phyloP scores from a whole-genome alignment of 495 filamentous ascomycete species.

The Paragyromitra xinjiangensis region DNA sequence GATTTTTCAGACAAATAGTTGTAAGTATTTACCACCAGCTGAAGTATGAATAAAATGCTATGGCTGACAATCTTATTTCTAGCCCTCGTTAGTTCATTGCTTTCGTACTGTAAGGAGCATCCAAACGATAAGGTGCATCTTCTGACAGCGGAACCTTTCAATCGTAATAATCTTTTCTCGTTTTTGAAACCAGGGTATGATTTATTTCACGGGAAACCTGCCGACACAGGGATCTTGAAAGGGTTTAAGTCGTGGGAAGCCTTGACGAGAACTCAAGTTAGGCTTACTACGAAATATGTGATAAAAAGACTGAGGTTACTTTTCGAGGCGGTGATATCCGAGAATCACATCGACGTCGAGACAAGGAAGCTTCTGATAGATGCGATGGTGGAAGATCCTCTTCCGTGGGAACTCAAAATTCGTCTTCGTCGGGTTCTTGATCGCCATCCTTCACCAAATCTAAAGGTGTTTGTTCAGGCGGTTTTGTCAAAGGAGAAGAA shows the following conservation, averaged over 20 bases:
- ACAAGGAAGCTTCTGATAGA: background rate
- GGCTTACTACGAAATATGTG: background rate
- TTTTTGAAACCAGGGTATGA: slow-evolving; percentile 4
- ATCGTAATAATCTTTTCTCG: background rate
- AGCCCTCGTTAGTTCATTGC: slow-evolving; percentile 9
- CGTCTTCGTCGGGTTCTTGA: background rate
- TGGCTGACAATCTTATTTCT: background rate
- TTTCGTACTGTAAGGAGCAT: slow-evolving; percentile 10
- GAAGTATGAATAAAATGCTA: background rate
- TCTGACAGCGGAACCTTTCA: slow-evolving; percentile 1
- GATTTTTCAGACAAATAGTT: slow-evolving; percentile 4
- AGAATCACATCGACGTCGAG: background rate
- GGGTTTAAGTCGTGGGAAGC: slow-evolving; percentile 6
- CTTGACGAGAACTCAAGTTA: background rate
- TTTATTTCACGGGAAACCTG: slow-evolving; percentile 2
- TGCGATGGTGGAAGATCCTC: slow-evolving; percentile 9
- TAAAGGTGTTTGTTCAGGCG: slow-evolving; percentile 6
- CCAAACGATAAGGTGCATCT: slow-evolving; percentile 13
- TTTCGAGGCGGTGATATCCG: background rate
- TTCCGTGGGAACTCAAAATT: background rate
- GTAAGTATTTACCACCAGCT: background rate
- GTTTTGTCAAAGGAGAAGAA: slow-evolving; percentile 1
- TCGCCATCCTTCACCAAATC: background rate
- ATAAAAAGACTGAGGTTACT: background rate
- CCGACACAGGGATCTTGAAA: slow-evolving; percentile 1